Evolutionary conservation across 2,329 filamentous ascomycete genomes (phyloP).

Genomic region (Fusarium oligoseptatum): DNA sequence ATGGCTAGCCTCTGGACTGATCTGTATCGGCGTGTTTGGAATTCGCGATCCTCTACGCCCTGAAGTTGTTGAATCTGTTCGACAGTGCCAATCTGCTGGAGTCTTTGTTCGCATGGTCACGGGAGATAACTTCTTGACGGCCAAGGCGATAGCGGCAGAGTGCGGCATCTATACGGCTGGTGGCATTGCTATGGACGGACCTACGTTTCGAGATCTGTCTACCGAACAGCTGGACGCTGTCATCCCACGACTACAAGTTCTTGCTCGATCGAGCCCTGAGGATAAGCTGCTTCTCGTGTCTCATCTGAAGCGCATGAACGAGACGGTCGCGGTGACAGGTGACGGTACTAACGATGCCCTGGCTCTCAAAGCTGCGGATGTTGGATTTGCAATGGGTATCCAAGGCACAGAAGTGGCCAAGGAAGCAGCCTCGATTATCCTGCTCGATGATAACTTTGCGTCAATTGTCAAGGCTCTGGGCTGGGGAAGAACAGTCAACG

Average conservation of each 20-base stretch:
- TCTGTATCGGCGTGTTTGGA: constrained; percentile 76
- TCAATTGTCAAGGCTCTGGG: constrained; percentile 76
- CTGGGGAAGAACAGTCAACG: constrained; percentile 78
- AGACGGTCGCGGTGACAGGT: constrained; percentile 74
- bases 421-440: constrained; percentile 76
- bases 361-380: constrained; percentile 74
- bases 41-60: constrained; percentile 74
- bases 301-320: constrained; percentile 66
- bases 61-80: constrained; percentile 71
- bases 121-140: constrained; percentile 66
- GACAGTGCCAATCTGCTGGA: constrained; percentile 71
- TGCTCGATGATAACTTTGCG: constrained; percentile 76
- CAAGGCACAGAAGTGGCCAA: constrained; percentile 77
- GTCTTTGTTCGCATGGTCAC: constrained; percentile 75
- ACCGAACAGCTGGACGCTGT: constrained; percentile 65
- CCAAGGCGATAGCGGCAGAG: constrained; percentile 73
- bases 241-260: constrained; percentile 63
- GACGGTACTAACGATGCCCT: constrained; percentile 77
- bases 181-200: constrained; percentile 76
- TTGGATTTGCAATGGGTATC: constrained; percentile 78
- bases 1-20: constrained; percentile 70
- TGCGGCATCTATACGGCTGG: constrained; percentile 73
- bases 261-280: constrained; percentile 71
- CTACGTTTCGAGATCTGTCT: constrained; percentile 70
- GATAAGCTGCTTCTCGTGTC: constrained; percentile 70